Evolutionary conservation across 768 basidiomycete species (phyloP).

Genomic region (Lactarius sp.): DNA sequence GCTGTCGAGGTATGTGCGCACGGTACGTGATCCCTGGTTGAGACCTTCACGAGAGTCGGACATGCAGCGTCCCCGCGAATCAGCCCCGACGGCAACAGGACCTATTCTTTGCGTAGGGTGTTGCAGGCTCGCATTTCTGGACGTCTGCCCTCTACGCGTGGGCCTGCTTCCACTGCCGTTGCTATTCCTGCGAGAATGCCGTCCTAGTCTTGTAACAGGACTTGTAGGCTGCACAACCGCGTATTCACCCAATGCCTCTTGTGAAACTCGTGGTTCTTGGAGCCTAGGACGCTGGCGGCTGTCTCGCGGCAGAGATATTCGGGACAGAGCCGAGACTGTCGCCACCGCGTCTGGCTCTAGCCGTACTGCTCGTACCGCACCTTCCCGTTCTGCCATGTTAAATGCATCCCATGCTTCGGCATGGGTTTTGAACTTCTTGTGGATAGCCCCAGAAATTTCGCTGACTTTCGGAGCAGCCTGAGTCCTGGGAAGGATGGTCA

Average conservation of each 20-base stretch:
- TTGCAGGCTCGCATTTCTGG: neutral
- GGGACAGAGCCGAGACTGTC: neutral
- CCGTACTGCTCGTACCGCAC: neutral
- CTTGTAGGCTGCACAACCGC: too few relatives aligned
- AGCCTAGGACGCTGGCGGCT: neutral
- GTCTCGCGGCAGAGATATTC: neutral
- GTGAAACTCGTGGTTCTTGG: neutral
- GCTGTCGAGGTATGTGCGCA: neutral
- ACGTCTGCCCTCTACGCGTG: neutral
- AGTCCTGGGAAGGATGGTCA: conserved; percentile 4
- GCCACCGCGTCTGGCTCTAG: neutral
- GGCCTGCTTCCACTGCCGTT: too few relatives aligned
- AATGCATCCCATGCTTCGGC: conserved; percentile 9
- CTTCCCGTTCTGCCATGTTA: conserved; percentile 4
- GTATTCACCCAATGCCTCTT: neutral
- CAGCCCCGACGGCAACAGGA: neutral
- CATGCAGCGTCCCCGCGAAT: too few relatives aligned
- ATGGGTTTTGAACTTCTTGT: conserved; percentile 13
- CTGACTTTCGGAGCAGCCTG: conserved; percentile 9
- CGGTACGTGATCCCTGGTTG: neutral
- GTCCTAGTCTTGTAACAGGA: neutral
- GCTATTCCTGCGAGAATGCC: neutral
- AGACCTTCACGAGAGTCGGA: neutral
- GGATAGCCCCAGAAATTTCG: conserved; percentile 8
- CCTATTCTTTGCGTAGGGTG: neutral